Evolutionary conservation across 495 filamentous ascomycete species (phyloP).

Genomic region (Penicillium longicatenatum): DNA sequence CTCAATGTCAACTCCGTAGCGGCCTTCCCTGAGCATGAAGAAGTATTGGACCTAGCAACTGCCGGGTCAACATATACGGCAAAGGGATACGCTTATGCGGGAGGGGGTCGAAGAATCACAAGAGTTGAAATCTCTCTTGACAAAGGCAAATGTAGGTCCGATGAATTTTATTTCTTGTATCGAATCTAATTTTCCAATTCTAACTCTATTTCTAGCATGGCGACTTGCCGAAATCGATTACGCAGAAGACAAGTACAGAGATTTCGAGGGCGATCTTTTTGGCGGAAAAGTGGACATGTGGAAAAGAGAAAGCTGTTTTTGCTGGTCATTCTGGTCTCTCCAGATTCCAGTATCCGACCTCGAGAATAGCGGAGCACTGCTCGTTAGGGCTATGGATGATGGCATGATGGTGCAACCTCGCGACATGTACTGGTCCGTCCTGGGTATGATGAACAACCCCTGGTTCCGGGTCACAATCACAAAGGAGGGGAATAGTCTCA

Average conservation of each 20-base stretch:
- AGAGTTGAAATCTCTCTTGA: conserved; percentile 86
- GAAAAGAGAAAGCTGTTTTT: conserved; percentile 80
- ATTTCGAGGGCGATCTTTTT: conserved; percentile 65
- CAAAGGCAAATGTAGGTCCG: conserved; percentile 32
- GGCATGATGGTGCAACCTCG: conserved; percentile 83
- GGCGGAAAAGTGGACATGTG: conserved; percentile 82
- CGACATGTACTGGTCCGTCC: conserved; percentile 96
- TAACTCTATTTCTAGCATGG: conserved; percentile 60
- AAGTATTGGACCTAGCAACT: conserved; percentile 58
- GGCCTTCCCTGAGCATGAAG: conserved; percentile 81
- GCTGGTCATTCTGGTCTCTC: conserved; percentile 94
- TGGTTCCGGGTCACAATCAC: conserved; percentile 87
- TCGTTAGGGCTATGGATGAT: conserved; percentile 92
- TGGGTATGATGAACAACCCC: conserved; percentile 99
- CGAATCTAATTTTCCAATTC: not conserved
- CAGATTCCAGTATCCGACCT: conserved; percentile 68
- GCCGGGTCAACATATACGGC: conserved; percentile 59
- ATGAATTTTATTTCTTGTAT: not conserved
- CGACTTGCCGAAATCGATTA: conserved; percentile 78
- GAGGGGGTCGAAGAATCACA: conserved; percentile 83
- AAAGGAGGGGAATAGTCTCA: conserved; percentile 64
- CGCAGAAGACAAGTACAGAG: conserved; percentile 83
- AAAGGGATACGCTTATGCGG: conserved; percentile 87
- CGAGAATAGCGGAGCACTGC: conserved; percentile 65
- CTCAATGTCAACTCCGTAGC: conserved; percentile 85